A percentile compares a stretch with the other conserved stretches of the same genome.
These are phyloP conservation scores for Penicillium occitanis DNA, from an alignment of 2,329 filamentous ascomycete species.

Conservation along the genomic window DNA sequence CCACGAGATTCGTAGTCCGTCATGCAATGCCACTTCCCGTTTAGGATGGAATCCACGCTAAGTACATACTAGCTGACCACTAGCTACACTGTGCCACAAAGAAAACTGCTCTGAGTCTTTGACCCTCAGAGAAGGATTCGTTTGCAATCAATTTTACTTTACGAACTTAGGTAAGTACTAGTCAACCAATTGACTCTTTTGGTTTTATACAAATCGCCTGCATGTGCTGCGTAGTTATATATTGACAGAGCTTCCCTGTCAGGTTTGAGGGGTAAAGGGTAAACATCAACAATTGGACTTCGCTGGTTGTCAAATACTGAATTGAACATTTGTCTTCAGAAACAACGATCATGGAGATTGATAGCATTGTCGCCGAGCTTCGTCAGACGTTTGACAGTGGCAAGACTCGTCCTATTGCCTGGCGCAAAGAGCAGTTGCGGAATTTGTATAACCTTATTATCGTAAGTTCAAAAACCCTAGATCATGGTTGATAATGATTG, in stretches of 20 bases:
- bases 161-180: neutral
- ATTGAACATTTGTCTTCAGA: neutral
- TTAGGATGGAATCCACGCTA: neutral
- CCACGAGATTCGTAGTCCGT: neutral
- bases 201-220: too few species aligned
- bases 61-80: neutral
- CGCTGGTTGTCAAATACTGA: neutral
- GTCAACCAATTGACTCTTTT: neutral
- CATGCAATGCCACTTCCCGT: neutral
- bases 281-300: neutral
- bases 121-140: neutral
- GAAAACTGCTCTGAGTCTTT: neutral
- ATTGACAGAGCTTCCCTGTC: neutral
- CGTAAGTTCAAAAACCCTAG: neutral
- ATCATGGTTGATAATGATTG: neutral
- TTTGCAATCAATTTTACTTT: neutral
- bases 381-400: constrained; percentile 9
- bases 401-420: constrained; percentile 15
- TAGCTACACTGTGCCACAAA: neutral
- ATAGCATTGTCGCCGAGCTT: constrained; percentile 13
- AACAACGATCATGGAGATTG: constrained; percentile 3
- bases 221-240: neutral
- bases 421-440: constrained; percentile 15
- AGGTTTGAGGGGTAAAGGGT: neutral
- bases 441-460: constrained; percentile 11